phyloP scores from a whole-genome alignment of 2,329 filamentous ascomycete genomes.

The Cadophora sp. region DNA sequence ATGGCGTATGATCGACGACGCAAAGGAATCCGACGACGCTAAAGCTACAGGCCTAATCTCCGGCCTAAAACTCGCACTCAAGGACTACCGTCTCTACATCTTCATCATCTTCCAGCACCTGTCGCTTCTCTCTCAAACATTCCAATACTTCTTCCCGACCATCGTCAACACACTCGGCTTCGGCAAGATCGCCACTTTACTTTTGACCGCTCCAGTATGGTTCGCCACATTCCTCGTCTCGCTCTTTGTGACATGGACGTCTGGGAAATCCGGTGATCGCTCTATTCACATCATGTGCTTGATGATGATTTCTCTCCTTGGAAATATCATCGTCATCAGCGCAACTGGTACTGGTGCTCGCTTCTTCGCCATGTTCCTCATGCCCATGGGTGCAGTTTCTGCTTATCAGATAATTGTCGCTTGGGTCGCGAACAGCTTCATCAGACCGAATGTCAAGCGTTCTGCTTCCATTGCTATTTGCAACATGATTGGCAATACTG shows the following conservation, averaged over 20 bases:
- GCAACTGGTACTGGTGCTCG: constrained; percentile 57
- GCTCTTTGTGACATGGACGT: constrained; percentile 60
- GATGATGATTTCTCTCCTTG: constrained; percentile 57
- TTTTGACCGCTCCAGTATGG: constrained; percentile 66
- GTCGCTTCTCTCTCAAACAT: constrained; percentile 59
- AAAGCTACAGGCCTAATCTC: constrained; percentile 49
- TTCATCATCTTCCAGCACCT: constrained; percentile 61
- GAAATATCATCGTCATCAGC: constrained; percentile 61
- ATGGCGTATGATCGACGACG: constrained; percentile 57
- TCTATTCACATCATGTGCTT: constrained; percentile 61
- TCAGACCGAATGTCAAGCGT: constrained; percentile 45
- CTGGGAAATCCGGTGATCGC: constrained; percentile 60
- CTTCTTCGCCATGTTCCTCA: constrained; percentile 69
- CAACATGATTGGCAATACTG: constrained; percentile 39
- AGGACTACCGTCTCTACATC: constrained; percentile 55
- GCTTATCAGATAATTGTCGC: constrained; percentile 51
- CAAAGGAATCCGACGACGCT: constrained; percentile 52
- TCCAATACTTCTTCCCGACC: constrained; percentile 70
- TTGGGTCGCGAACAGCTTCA: constrained; percentile 45
- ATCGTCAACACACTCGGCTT: constrained; percentile 68
- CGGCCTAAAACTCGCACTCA: constrained; percentile 55
- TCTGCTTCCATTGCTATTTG: constrained; percentile 42
- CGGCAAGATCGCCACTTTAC: constrained; percentile 58
- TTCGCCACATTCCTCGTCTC: constrained; percentile 61
- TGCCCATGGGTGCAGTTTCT: constrained; percentile 60